Conservation (phyloP, 192 early-diverging fungal species). For the Bifiguratus adelaidae region DNA sequence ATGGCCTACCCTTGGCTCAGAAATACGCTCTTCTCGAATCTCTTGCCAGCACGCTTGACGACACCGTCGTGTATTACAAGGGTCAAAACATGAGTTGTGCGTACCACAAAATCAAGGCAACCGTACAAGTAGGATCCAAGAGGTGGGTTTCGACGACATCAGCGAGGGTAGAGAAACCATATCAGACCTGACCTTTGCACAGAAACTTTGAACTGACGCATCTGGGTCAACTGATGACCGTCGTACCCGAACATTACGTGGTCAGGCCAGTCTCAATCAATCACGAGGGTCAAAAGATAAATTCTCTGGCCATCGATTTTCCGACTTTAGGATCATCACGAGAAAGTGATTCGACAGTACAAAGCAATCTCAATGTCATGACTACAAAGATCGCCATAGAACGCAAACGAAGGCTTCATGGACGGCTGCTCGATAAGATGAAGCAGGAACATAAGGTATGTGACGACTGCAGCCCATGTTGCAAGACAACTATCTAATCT, state of each 20-base stretch:
- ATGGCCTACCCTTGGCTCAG: conserved; percentile 1
- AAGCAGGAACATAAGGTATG: neutral
- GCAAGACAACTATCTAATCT: too few relatives aligned
- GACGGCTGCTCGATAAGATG: neutral
- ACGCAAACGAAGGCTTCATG: neutral
- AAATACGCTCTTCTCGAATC: conserved; percentile 3
- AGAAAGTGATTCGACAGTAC: too few relatives aligned
- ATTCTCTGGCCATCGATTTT: neutral
- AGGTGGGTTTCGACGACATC: too few relatives aligned
- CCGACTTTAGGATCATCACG: too few relatives aligned
- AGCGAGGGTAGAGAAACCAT: neutral
- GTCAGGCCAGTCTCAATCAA: neutral
- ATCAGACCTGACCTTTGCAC: neutral
- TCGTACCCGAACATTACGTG: neutral
- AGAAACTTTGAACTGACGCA: neutral
- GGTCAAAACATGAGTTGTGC: conserved; percentile 1
- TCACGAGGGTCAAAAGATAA: conserved; percentile 1
- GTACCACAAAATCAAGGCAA: neutral
- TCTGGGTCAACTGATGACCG: neutral
- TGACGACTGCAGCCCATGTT: too few relatives aligned
- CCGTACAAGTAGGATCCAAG: neutral
- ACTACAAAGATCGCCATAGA: conserved; percentile 4
- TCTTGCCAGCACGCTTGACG: neutral
- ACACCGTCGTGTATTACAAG: conserved; percentile 1
- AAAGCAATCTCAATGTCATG: too few relatives aligned